These are phyloP conservation scores for Trametes polyzona DNA, from an alignment of 1,284 basidiomycete species.

Conservation along the genomic window DNA sequence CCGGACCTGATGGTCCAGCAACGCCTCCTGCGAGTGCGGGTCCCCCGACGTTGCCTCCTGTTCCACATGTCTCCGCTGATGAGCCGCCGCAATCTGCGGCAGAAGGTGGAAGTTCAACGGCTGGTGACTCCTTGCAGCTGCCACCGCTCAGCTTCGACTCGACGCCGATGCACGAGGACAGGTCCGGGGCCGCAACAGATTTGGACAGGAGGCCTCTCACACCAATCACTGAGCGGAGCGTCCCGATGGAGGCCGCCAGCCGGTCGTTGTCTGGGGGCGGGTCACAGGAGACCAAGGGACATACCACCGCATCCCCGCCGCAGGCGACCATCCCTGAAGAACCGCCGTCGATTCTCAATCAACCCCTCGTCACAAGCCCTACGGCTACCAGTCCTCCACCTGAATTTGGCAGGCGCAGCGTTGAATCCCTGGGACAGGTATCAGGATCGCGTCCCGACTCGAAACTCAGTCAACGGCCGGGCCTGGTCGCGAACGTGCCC, in stretches of 20 bases:
- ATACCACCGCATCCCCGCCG: conserved; percentile 1
- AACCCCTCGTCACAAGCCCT: conserved; percentile 27
- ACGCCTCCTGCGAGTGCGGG: conserved; percentile 14
- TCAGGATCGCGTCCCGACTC: conserved; percentile 40
- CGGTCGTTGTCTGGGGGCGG: conserved; percentile 28
- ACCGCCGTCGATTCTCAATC: conserved; percentile 14
- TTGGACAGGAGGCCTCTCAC: conserved; percentile 34
- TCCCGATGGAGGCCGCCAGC: conserved; percentile 27
- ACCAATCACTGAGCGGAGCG: conserved; percentile 39
- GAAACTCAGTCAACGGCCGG: conserved; percentile 33
- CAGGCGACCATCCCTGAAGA: conserved; percentile 24
- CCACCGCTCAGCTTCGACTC: conserved; percentile 39
- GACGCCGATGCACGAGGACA: conserved; percentile 4
- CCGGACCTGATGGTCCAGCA: conserved; percentile 24
- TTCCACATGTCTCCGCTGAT: conserved; percentile 24
- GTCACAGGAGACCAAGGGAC: not conserved
- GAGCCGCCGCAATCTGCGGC: not conserved
- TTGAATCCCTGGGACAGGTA: conserved; percentile 25
- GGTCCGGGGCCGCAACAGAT: not conserved
- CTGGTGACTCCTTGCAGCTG: conserved; percentile 33
- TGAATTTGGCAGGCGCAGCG: conserved; percentile 23
- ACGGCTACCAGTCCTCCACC: conserved; percentile 20
- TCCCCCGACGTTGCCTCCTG: conserved; percentile 33
- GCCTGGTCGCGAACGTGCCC: conserved; percentile 11
- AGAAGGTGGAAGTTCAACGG: conserved; percentile 1